Conservation (phyloP, 805 yeast species). For the Candida germanica region DNA sequence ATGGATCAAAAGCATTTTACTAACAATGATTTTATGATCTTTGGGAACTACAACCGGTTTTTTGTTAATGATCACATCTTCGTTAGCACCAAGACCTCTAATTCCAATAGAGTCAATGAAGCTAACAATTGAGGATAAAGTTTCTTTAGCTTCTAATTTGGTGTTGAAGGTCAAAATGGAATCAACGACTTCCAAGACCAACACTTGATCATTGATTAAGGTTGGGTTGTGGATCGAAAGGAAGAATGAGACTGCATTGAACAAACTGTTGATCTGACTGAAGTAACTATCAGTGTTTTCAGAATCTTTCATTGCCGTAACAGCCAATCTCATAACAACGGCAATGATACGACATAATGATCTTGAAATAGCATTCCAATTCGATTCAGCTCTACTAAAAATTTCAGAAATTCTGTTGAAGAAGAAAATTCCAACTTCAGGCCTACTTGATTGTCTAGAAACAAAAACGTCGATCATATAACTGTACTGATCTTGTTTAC, state of each 20-base stretch:
- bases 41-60: slow-evolving; percentile 30
- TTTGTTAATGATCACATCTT: slow-evolving; percentile 21
- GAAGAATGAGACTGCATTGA: slow-evolving; percentile 41
- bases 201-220: slow-evolving; percentile 59
- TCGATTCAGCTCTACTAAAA: slow-evolving; percentile 47
- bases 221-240: slow-evolving; percentile 45
- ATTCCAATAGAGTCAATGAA: slow-evolving; percentile 54
- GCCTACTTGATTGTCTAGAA: slow-evolving; percentile 31
- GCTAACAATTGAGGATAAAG: slow-evolving; percentile 40
- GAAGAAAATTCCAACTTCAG: slow-evolving; percentile 51
- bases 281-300: slow-evolving; percentile 17
- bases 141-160: slow-evolving; percentile 34
- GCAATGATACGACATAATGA: slow-evolving; percentile 60
- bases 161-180: slow-evolving; percentile 46
- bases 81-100: slow-evolving; percentile 52
- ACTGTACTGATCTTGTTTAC: slow-evolving; percentile 62
- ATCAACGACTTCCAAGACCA: slow-evolving; percentile 59
- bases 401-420: slow-evolving; percentile 44
- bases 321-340: slow-evolving; percentile 44
- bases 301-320: slow-evolving; percentile 20
- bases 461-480: slow-evolving; percentile 54
- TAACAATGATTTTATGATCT: slow-evolving; percentile 53
- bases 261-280: slow-evolving; percentile 32
- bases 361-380: slow-evolving; percentile 63
- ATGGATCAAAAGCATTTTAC: slow-evolving; percentile 60